Evolutionary conservation across 129 eudicot species (phyloP), one percentile per base, ranked within the genome.

Genomic region (Centaurea solstitialis): DNA sequence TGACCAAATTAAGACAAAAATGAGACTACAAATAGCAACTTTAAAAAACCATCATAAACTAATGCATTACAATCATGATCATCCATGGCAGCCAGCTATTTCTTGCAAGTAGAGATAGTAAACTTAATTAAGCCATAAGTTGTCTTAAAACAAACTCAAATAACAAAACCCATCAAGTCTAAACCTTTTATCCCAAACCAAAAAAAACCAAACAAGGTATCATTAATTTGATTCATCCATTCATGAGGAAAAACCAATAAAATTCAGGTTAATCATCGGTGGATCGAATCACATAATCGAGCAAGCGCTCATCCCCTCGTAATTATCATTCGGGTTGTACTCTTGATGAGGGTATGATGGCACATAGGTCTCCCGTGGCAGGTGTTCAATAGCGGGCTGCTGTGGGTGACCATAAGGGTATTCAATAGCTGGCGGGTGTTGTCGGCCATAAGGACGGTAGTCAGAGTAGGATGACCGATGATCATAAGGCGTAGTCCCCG

Each of bases 281-380:
- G n/a, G 30, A 26, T 26, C 30, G 30, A 26, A 26, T 83, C 83
- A 83, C 83, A 83, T 73, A 64, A 83, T 78, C 28, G 75, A 43
- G 76, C 86, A 83, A 65, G 47, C 69, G 82, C 40, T 83, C 40
- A 78, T 23, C 15, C 70, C 30, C 62, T 84, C 87, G n/a, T 65
- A 33, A 78, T 78, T 57, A 10, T 13, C 81, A 68, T 79, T 24
- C 50, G 59, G 53, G 28, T 75, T 70, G 11, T 61, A 69, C 73
- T 83, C 82, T 40, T 80, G 80, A 12, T n/a, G 77, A 28, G 80
- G 86, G 18, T 81, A 81, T 21, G 85, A 80, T 17, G 85, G 80
- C 76, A 81, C 86, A 80, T 86, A 57, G 66, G 5, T 33, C 5
- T 3, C 37, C 37, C 8, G 74, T 30, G 86, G 86, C 64, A 71